These are phyloP conservation scores for Ogataea zsoltii DNA, from an alignment of 805 yeast genomes.

Conservation along the genomic window DNA sequence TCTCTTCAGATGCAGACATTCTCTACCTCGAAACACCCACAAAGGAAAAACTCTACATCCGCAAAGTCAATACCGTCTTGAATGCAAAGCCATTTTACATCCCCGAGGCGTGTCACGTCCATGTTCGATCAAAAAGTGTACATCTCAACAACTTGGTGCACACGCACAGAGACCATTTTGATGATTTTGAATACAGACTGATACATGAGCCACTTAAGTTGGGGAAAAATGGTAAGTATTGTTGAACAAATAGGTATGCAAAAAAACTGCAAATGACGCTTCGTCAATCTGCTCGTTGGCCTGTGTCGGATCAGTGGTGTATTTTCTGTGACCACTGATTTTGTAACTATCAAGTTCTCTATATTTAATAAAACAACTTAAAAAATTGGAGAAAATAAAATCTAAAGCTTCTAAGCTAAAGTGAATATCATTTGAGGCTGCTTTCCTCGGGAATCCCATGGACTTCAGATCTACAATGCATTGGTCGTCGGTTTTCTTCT, in stretches of 20 bases:
- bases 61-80: slow-evolving; percentile 11
- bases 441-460: too few species aligned
- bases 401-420: too few species aligned
- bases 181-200: slow-evolving; percentile 15
- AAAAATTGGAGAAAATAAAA: too few species aligned
- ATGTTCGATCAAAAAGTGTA: slow-evolving; percentile 9
- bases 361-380: too few species aligned
- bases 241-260: background rate
- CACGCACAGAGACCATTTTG: slow-evolving; percentile 3
- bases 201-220: slow-evolving; percentile 8
- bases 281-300: too few species aligned
- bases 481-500: too few species aligned
- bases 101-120: slow-evolving; percentile 13
- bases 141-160: slow-evolving; percentile 8
- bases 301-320: too few species aligned
- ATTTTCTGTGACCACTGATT: too few species aligned
- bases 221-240: slow-evolving; percentile 2
- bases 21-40: slow-evolving; percentile 19
- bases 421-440: too few species aligned
- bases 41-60: slow-evolving; percentile 15
- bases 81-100: slow-evolving; percentile 6
- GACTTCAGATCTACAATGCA: too few species aligned
- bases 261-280: too few species aligned
- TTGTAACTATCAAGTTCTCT: too few species aligned
- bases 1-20: slow-evolving; percentile 23